Percentiles rank a stretch among this genome's conserved stretches.
These are phyloP conservation scores for Claviceps arundinis DNA, from an alignment of 2,329 filamentous ascomycete genomes.

Conservation along the genomic window DNA sequence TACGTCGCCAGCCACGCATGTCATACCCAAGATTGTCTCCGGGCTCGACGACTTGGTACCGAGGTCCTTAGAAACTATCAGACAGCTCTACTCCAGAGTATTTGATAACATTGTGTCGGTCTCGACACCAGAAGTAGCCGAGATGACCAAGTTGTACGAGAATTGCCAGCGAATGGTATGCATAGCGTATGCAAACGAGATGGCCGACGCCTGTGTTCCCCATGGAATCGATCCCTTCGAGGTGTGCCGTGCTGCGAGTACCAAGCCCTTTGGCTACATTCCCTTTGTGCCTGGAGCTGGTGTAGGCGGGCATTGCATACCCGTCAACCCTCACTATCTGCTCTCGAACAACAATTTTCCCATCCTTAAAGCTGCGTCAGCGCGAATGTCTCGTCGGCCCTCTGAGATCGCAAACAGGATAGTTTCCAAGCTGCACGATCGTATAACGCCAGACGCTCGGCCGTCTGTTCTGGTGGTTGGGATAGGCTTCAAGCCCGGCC, in stretches of 20 bases:
- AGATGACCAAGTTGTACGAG: slow-evolving; percentile 46
- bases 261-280: slow-evolving; percentile 40
- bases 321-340: slow-evolving; percentile 41
- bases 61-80: slow-evolving; percentile 30
- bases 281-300: slow-evolving; percentile 33
- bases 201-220: slow-evolving; percentile 36
- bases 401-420: slow-evolving; percentile 23
- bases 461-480: slow-evolving; percentile 30
- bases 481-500: slow-evolving; percentile 37
- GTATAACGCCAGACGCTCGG: neutral
- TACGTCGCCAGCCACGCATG: slow-evolving; percentile 21
- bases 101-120: slow-evolving; percentile 36
- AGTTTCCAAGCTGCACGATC: slow-evolving; percentile 17
- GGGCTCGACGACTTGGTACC: slow-evolving; percentile 34
- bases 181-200: slow-evolving; percentile 42
- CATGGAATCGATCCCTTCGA: slow-evolving; percentile 37
- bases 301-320: slow-evolving; percentile 43
- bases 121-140: slow-evolving; percentile 38
- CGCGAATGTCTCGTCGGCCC: slow-evolving; percentile 30
- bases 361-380: slow-evolving; percentile 29
- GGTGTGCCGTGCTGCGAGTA: slow-evolving; percentile 33
- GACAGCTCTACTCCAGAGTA: slow-evolving; percentile 29
- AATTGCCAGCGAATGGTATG: slow-evolving; percentile 44
- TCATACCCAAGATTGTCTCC: slow-evolving; percentile 41
- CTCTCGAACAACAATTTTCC: slow-evolving; percentile 34